Evolutionary conservation across 1,284 basidiomycete species (phyloP).

Genomic region (Moesziomyces parantarcticus): DNA sequence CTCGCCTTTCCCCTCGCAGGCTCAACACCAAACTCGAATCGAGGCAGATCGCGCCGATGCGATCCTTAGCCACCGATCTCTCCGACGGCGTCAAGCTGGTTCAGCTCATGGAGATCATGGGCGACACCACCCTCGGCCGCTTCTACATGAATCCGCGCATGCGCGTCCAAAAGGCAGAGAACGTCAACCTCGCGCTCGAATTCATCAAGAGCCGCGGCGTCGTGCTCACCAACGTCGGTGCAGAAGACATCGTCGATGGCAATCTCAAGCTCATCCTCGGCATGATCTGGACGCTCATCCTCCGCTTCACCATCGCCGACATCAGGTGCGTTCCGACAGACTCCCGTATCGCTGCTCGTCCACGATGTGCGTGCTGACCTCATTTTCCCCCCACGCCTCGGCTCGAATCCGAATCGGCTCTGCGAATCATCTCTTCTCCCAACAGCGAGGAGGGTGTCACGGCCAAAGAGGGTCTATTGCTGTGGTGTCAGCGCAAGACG

Average conservation of each 20-base stretch:
- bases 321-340: conserved; percentile 88
- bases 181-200: conserved; percentile 93
- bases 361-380: not conserved
- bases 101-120: conserved; percentile 72
- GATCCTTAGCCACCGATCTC: conserved; percentile 86
- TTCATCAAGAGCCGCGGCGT: conserved; percentile 95
- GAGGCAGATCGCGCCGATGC: conserved; percentile 87
- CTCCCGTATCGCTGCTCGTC: not conserved
- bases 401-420: too few relatives aligned
- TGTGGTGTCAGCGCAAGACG: conserved; percentile 98
- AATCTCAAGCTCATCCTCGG: conserved; percentile 96
- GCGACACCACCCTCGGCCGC: conserved; percentile 84
- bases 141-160: conserved; percentile 91
- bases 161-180: conserved; percentile 96
- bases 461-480: conserved; percentile 89
- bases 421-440: not conserved
- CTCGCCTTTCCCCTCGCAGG: conserved; percentile 72
- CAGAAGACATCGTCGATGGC: conserved; percentile 97
- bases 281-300: conserved; percentile 98
- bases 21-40: conserved; percentile 93
- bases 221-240: conserved; percentile 95
- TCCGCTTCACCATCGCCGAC: conserved; percentile 89
- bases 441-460: conserved; percentile 89
- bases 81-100: conserved; percentile 94
- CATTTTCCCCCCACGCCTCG: not conserved